Evolutionary conservation across 495 filamentous ascomycete genomes (phyloP).

Genomic region (Tuber calosporum): DNA sequence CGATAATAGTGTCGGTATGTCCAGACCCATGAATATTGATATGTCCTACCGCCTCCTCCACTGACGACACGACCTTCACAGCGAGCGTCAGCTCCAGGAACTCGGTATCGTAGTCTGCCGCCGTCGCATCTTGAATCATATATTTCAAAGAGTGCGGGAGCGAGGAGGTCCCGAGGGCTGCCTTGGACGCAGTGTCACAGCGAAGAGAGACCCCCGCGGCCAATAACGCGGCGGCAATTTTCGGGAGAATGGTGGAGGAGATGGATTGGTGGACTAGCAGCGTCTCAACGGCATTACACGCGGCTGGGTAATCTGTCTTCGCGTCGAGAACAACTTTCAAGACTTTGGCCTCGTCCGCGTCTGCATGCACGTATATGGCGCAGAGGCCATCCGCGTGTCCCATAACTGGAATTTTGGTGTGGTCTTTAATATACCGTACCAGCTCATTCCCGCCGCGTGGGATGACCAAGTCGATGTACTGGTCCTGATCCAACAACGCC

Average conservation of each 20-base stretch:
- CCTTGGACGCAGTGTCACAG: constrained; percentile 64
- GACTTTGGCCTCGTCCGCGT: constrained; percentile 65
- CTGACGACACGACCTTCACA: constrained; percentile 63
- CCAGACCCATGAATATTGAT: constrained; percentile 89
- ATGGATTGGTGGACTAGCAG: constrained; percentile 72
- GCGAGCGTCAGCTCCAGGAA: constrained; percentile 81
- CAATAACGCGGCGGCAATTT: constrained; percentile 63
- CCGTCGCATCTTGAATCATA: constrained; percentile 57
- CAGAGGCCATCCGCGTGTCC: constrained; percentile 96
- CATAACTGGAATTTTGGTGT: constrained; percentile 89
- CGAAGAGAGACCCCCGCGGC: constrained; percentile 72
- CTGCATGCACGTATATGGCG: constrained; percentile 74
- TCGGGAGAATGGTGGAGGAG: constrained; percentile 61
- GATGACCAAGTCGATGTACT: constrained; percentile 88
- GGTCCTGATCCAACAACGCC: constrained; percentile 72
- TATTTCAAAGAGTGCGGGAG: constrained; percentile 43
- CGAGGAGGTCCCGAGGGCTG: constrained; percentile 49
- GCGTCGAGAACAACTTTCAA: constrained; percentile 78
- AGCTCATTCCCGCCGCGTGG: constrained; percentile 90
- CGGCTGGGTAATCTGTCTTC: constrained; percentile 91
- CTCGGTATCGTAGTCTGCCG: constrained; percentile 75
- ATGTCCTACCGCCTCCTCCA: constrained; percentile 70
- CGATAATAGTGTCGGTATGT: constrained; percentile 90
- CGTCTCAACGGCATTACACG: constrained; percentile 88
- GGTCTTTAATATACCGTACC: constrained; percentile 78